These are phyloP conservation scores for Ophiostoma sp. DNA, from an alignment of 2,329 filamentous ascomycete species.

Conservation along the genomic window DNA sequence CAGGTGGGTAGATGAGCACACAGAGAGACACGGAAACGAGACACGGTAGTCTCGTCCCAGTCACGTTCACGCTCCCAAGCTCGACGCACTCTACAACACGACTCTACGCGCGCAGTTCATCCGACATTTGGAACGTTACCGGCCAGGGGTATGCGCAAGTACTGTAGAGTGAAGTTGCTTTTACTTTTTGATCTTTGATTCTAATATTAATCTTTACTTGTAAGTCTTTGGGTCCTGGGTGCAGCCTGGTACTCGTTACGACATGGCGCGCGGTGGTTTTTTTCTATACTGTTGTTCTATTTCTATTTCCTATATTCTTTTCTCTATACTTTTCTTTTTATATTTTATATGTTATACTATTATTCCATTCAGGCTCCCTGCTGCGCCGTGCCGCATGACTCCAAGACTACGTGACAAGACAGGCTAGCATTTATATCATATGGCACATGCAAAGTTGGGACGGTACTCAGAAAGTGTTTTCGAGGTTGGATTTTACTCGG, in stretches of 20 bases:
- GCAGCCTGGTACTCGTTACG: neutral
- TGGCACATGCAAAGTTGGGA: neutral
- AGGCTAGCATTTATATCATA: neutral
- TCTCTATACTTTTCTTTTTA: neutral
- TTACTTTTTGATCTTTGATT: no score
- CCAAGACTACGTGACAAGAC: constrained; percentile 4
- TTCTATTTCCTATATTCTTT: neutral
- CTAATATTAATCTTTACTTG: no score
- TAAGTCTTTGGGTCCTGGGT: no score
- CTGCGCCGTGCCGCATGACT: neutral
- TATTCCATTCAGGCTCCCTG: neutral
- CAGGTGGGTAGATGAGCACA: neutral
- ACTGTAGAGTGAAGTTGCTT: no score
- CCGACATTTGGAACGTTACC: constrained; percentile 1
- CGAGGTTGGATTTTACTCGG: neutral
- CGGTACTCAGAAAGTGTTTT: neutral
- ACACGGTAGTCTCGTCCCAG: neutral
- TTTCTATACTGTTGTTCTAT: neutral
- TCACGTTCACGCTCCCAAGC: neutral
- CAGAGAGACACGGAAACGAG: neutral
- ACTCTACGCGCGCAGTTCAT: neutral
- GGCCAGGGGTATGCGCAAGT: neutral
- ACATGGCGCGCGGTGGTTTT: no score
- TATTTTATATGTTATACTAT: neutral
- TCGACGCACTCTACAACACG: neutral